Base-by-base conservation (phyloP, 768 basidiomycete species). In the Cubamyces lactineus region DNA sequence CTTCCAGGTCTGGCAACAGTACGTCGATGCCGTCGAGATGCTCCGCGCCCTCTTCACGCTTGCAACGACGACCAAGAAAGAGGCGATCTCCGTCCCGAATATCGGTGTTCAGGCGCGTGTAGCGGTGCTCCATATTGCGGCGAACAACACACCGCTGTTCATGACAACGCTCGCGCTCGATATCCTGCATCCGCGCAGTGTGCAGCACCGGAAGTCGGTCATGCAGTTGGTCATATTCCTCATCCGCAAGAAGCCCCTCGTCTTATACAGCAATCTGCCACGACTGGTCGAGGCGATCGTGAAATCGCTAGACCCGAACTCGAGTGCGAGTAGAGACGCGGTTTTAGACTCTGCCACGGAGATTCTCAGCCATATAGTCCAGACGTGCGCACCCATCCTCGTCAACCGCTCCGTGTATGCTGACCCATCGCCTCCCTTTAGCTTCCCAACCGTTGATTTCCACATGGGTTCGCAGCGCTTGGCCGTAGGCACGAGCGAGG, bases 381-480 rank as follows among this genome's bases (percentile, higher is more conserved):
- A 89, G 69, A 94, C 90, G 92, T 98, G 66, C 67, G 86, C 72
- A 17, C 16, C 47, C 21, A 48, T 50, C n/a, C 45, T 42, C 7
- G 12, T 34, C 16, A 11, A 21, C 42, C 34, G 54, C 15, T 34
- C 34, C 39, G 49, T 24, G 26, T 1, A 19, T 21, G 28, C 13
- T 38, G 6, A 19, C 5, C 2, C 45, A 11, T 1, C 15, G 1
- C 39, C 12, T 13, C n/a, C 21, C 15, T 9, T 17, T 67, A 96
- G 94, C 2, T 98, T 91, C 70, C 96, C 96, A 0, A 88, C 88
- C 0, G 86, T 98, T n/a, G 96, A 95, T 74, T 98, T 99, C 72
- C 91, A 98, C 68, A 87, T 86, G 77, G 77, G 82, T 2, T 87
- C 85, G 0, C 97, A 99, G 71, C 87, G 92, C 15, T 84, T 98